Base-by-base conservation (phyloP, 352 stramenopile genomes). In the Elongisporangium undulatum region DNA sequence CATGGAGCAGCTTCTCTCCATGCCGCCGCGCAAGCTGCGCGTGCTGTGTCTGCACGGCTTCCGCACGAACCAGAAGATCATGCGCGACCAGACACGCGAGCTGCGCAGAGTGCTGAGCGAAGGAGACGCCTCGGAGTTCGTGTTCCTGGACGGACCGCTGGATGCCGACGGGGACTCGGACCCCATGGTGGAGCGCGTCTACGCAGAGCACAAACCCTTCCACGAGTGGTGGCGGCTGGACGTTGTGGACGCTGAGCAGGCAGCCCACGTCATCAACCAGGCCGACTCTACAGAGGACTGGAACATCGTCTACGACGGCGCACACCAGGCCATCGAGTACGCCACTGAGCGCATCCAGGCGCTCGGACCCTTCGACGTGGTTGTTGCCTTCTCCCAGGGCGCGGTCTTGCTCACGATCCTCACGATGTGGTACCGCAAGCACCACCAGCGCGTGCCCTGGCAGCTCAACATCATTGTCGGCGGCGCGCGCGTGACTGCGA, bases 21-120 rank as follows among this genome's bases (percentile, higher is more conserved):
- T 55, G 12, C 41, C 12, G 17, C 52, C 55, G 55, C 51, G 52
- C 55, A 74, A 72, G 51, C 71, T 83, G 21, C 72, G 74, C 12
- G 71, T 81, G 53, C 53, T 84, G n/a, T 84, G 74, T 38, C 59
- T 84, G 17, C 76, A 86, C 54, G 76, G 76, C 19, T 86, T 78
- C 60, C 76, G 76, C 23, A 83, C 74, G 17, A 86, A 86, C 59
- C 55, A 56, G 24, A 41, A 69, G 41, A 70, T 86, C 49, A 83
- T 86, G 74, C 34, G 67, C 41, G 59, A 72, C 51, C 76, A 86
- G 49, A 72, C 64, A 12, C 73, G 71, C 12, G 72, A 64, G 2
- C 60, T 86, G 65, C 76, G 67, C 34, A 41, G 29, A 41, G 29
- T 41, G 5, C 52, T 58, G 8, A 64, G 55, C 21, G 53, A 83